Base-by-base conservation (phyloP, 306 rosid genomes). In the Cicer cuneatum region DNA sequence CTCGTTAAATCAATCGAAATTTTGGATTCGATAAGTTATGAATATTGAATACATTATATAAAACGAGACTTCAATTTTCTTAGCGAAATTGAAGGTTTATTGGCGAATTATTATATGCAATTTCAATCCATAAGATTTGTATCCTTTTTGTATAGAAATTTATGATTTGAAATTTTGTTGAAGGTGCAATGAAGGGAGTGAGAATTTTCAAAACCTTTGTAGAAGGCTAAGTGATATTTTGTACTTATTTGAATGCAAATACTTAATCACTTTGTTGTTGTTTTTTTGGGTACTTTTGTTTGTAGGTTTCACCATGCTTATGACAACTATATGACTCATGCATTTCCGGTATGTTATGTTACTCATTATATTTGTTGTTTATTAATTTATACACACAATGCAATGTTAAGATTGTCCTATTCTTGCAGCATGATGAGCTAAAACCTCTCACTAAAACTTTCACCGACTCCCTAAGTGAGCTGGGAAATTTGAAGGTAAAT, bases 261-360 rank as follows among this genome's bases (percentile, higher is more conserved):
- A 8, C 8, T 66, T 76, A 64, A 64, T 73, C 67, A 6, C 19
- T 53, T 66, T 59, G 2, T 49, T 21, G 35, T 29, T 40, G 57
- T 75, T 1, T 54, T 40, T 63, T 75, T 1, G 48, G 58, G 48
- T 19, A 8, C 66, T 69, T 8, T 14, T 73, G 69, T 56, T 76
- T 77, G 72, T 81, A 91, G 96, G 98, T 94, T 94, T 84, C 90
- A 90, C 77, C 98, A 94, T 77, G 98, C 97, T 0, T 90, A 94
- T 80, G 96, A 90, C 85, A 94, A 92, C 86, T 90, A 94, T 78
- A 92, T 94, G 97, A 80, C 66, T 71, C 75, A 94, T 80, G 95
- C 96, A 58, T 94, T 94, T 88, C 99, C 96, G 91, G 99, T 94
- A 64, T 68, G 97, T 76, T 43, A 35, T 78, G 18, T 62, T 54